These are phyloP conservation scores for Microcos paniculata DNA, from an alignment of 345 rosid species.

Conservation along the genomic window DNA sequence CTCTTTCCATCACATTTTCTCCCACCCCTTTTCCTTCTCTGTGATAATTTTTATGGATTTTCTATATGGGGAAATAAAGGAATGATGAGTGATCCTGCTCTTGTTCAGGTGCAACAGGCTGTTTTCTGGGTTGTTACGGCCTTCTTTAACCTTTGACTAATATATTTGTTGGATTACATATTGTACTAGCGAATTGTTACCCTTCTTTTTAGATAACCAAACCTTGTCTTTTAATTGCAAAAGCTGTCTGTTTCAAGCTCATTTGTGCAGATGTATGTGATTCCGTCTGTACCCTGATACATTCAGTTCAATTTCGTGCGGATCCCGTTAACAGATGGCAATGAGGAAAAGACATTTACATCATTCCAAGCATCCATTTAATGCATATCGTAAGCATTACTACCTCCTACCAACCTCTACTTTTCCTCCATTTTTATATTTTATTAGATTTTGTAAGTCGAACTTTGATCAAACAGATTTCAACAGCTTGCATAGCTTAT, in stretches of 20 bases:
- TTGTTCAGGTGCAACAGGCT: neutral
- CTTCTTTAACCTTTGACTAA: neutral
- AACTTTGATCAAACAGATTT: neutral
- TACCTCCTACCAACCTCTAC: neutral
- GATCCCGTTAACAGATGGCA: neutral
- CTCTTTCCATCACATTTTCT: neutral
- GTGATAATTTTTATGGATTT: neutral
- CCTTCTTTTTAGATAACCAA: neutral
- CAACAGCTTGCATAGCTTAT: neutral
- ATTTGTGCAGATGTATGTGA: neutral
- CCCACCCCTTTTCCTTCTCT: neutral
- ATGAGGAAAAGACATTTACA: conserved; percentile 52
- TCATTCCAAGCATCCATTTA: conserved; percentile 54
- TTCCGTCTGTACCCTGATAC: neutral
- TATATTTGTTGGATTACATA: neutral
- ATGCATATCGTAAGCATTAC: conserved; percentile 50
- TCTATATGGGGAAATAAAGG: neutral
- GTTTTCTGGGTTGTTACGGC: neutral
- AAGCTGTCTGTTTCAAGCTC: neutral
- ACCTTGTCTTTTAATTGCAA: neutral
- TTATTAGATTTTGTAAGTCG: neutral
- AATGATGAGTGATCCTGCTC: neutral
- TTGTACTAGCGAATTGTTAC: neutral
- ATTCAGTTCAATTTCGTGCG: neutral
- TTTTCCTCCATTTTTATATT: neutral